A percentile compares a stretch with the other conserved stretches of the same genome.
Conservation (phyloP, 2,329 filamentous ascomycete species). For the Pochonia chlamydosporia region DNA sequence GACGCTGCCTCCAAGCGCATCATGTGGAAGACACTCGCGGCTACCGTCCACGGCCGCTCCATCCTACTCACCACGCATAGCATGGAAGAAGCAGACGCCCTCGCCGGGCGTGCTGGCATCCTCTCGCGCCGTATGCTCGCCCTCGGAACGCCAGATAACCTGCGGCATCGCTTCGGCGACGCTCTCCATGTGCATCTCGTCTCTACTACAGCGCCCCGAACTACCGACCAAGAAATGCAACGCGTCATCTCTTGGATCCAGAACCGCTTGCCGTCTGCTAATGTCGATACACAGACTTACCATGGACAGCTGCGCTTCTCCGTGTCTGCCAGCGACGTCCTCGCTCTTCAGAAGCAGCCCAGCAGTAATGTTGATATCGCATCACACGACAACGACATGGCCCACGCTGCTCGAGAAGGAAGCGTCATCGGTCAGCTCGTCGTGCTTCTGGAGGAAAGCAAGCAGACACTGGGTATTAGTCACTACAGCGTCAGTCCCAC, state of each 20-base stretch:
- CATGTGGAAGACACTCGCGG: slow-evolving; percentile 83
- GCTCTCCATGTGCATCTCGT: slow-evolving; percentile 78
- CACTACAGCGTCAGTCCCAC: slow-evolving; percentile 86
- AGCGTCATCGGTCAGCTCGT: slow-evolving; percentile 65
- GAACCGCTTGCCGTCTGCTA: slow-evolving; percentile 54
- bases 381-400: slow-evolving; percentile 8
- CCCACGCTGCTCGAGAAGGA: slow-evolving; percentile 22
- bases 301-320: slow-evolving; percentile 87
- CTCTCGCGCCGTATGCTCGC: slow-evolving; percentile 83
- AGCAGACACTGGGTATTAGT: slow-evolving; percentile 63
- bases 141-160: slow-evolving; percentile 65
- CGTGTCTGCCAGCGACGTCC: slow-evolving; percentile 49
- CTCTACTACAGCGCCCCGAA: slow-evolving; percentile 67
- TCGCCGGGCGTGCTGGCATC: slow-evolving; percentile 79
- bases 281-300: slow-evolving; percentile 67
- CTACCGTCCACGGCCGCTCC: slow-evolving; percentile 69
- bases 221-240: slow-evolving; percentile 61
- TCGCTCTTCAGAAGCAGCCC: slow-evolving; percentile 13
- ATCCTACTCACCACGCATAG: slow-evolving; percentile 86
- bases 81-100: slow-evolving; percentile 91
- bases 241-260: slow-evolving; percentile 61
- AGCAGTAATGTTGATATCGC: not conserved
- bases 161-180: slow-evolving; percentile 72
- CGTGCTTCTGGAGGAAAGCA: slow-evolving; percentile 65
- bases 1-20: slow-evolving; percentile 86